Base-by-base conservation (phyloP, 495 filamentous ascomycete genomes). In the Penicillium flavigenum region DNA sequence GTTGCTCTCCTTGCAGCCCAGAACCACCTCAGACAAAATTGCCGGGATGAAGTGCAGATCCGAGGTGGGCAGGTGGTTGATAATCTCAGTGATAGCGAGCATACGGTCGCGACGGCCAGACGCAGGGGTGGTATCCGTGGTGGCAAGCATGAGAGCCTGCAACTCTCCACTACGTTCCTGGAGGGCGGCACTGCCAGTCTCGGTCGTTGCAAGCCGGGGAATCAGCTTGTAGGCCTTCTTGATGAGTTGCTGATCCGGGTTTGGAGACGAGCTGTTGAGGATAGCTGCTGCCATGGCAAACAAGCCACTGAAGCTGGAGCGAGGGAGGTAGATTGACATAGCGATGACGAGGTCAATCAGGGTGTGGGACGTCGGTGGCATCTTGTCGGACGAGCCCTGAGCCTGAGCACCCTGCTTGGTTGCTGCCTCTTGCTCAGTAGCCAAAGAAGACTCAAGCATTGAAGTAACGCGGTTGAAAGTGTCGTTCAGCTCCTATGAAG, bases 211-310 rank as follows among this genome's bases (percentile, higher is more conserved):
- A 43, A 98, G 82, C 31, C 93, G 85, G 8, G 94, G 93, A 52
- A 98, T 91, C 47, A 98, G 79, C 72, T 98, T 97, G 79, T 98
- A 98, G 4, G 94, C 93, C 75, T 98, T 98, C 83, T 98, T 98
- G 70, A 98, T 91, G n/a, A 98, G 79, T 66, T 97, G 93, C 26
- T 94, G 88, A 60, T 98, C 95, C 43, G 66, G 31, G 68, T 71
- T 54, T 60, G 65, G 51, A 4, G 66, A 64, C 24, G 61, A 50
- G 61, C 84, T 86, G 62, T 86, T 84, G 54, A 98, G 82, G 49
- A 96, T 87, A 12, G 88, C 77, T 0, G 90, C 79, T 5, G 93
- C 89, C 57, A 97, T 89, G 56, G 80, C 81, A 73, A 98, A 96
- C 4, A 98, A 83, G 22, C 82, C 79, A 32, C 81, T 75, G 62